phyloP scores from a whole-genome alignment of 2,329 filamentous ascomycete genomes.

The Coniosporium tulheliwenetii region DNA sequence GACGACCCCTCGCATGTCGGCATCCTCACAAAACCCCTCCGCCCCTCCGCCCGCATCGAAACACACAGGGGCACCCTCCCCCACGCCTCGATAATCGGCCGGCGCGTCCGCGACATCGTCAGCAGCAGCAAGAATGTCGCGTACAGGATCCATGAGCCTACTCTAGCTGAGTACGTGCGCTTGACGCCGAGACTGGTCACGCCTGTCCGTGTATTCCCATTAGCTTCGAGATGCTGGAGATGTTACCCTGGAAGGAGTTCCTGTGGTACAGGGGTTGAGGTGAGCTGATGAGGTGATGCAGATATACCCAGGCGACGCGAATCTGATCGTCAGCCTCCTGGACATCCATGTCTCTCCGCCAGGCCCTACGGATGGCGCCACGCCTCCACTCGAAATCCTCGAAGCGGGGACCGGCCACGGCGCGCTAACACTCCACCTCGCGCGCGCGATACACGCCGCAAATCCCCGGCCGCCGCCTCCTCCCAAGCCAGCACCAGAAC shows the following conservation, averaged over 20 bases:
- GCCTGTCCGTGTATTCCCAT: constrained; percentile 35
- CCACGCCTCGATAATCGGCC: constrained; percentile 48
- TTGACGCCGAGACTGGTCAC: constrained; percentile 57
- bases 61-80: constrained; percentile 32
- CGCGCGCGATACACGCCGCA: constrained; percentile 59
- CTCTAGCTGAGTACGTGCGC: constrained; percentile 57
- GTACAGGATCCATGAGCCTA: constrained; percentile 47
- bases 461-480: constrained; percentile 38
- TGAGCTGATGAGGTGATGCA: constrained; percentile 18
- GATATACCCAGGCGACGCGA: constrained; percentile 63
- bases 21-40: constrained; percentile 22
- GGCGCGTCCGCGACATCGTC: constrained; percentile 41
- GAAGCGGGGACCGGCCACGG: constrained; percentile 81
- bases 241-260: background rate
- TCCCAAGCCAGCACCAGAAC: constrained; percentile 6
- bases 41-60: constrained; percentile 14
- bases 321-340: constrained; percentile 58
- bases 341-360: constrained; percentile 48
- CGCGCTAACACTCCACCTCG: constrained; percentile 58
- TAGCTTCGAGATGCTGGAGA: background rate
- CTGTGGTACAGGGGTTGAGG: background rate
- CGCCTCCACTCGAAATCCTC: constrained; percentile 51
- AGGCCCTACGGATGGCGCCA: constrained; percentile 6
- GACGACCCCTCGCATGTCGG: constrained; percentile 18
- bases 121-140: constrained; percentile 31